Percentiles rank a stretch among this genome's conserved stretches.
These are phyloP conservation scores for Mycosarcoma maydis DNA, from an alignment of 1,284 basidiomycete species.

Conservation along the genomic window DNA sequence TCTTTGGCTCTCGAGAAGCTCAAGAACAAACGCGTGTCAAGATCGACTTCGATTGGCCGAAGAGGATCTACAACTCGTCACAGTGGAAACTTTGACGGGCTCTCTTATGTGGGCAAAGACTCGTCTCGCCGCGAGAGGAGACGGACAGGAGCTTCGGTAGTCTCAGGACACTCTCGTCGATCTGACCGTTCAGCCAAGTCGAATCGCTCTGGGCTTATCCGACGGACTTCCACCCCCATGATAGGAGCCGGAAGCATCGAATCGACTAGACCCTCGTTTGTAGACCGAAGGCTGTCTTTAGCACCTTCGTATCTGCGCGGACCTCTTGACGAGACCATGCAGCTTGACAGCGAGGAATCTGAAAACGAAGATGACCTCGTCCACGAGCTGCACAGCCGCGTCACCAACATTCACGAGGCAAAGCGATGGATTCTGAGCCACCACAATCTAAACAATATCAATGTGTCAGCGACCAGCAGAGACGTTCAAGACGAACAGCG, in stretches of 20 bases:
- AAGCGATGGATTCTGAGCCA: constrained; percentile 19
- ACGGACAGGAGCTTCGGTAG: constrained; percentile 8
- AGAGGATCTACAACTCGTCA: neutral
- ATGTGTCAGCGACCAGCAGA: neutral
- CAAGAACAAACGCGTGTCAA: constrained; percentile 4
- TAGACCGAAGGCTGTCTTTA: constrained; percentile 9
- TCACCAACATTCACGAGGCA: constrained; percentile 22
- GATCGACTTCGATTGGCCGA: neutral
- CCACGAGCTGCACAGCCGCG: constrained; percentile 13
- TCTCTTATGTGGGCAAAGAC: neutral
- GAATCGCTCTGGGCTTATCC: constrained; percentile 1
- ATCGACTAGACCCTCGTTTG: neutral
- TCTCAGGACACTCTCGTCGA: constrained; percentile 3
- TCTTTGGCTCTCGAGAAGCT: constrained; percentile 11
- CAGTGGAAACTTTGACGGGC: neutral
- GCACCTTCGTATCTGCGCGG: constrained; percentile 5
- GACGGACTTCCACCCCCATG: constrained; percentile 17
- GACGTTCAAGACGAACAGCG: constrained; percentile 17
- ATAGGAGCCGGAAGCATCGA: neutral
- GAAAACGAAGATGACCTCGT: constrained; percentile 15
- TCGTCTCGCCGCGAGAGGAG: constrained; percentile 1
- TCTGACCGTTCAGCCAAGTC: constrained; percentile 6
- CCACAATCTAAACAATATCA: neutral
- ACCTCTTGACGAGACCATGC: constrained; percentile 1
- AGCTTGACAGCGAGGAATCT: constrained; percentile 4